Evolutionary conservation across 495 filamentous ascomycete species (phyloP).

Genomic region (Diplogelasinospora grovesii): DNA sequence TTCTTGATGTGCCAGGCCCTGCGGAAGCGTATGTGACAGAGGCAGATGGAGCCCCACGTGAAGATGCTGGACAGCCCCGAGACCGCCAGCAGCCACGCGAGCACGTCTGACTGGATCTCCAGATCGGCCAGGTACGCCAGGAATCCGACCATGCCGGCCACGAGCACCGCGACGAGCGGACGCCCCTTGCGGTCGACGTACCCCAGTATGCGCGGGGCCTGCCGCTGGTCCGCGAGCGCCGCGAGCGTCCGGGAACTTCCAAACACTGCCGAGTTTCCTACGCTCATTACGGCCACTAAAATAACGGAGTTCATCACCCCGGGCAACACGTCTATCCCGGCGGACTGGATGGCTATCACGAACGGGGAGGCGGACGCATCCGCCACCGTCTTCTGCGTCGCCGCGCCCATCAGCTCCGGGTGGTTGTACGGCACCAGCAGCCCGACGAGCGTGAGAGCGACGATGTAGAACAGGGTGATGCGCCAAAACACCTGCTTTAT

Average conservation of each 20-base stretch:
- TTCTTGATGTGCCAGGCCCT: conserved; percentile 65
- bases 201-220: conserved; percentile 67
- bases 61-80: conserved; percentile 85
- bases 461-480: conserved; percentile 81
- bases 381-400: conserved; percentile 42
- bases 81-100: conserved; percentile 84
- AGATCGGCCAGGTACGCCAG: conserved; percentile 75
- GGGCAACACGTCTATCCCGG: conserved; percentile 66
- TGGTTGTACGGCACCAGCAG: conserved; percentile 68
- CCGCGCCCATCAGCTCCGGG: conserved; percentile 47
- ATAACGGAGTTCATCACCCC: conserved; percentile 90
- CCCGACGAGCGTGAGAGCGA: conserved; percentile 66
- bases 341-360: conserved; percentile 79
- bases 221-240: conserved; percentile 77
- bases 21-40: conserved; percentile 89
- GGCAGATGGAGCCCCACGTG: conserved; percentile 88
- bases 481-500: conserved; percentile 96
- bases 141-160: conserved; percentile 65
- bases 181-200: conserved; percentile 84
- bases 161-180: conserved; percentile 63
- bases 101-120: conserved; percentile 53
- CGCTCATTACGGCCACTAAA: conserved; percentile 78
- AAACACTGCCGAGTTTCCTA: conserved; percentile 83
- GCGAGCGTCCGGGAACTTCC: conserved; percentile 81
- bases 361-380: conserved; percentile 79